These are phyloP conservation scores for Didymella segeticola DNA, from an alignment of 2,329 filamentous ascomycete species.

Conservation along the genomic window DNA sequence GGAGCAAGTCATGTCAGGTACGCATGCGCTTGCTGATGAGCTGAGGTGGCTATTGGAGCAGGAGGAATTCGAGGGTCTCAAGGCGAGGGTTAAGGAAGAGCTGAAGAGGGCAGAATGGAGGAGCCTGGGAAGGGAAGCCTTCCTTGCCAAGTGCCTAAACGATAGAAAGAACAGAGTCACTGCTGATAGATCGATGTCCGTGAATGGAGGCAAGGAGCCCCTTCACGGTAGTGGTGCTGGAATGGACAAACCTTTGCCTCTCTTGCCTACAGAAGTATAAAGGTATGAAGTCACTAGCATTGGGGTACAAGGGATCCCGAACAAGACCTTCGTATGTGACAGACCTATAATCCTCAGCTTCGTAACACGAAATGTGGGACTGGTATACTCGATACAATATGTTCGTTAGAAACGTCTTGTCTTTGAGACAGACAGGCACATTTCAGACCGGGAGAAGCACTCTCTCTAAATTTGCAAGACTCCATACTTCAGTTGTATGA, in stretches of 20 bases:
- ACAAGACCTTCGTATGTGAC: too few species aligned
- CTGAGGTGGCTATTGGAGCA: slow-evolving; percentile 11
- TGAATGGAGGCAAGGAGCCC: background rate
- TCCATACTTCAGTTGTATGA: too few species aligned
- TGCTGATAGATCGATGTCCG: background rate
- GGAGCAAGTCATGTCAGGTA: background rate
- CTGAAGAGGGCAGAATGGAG: slow-evolving; percentile 4
- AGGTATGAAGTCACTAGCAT: background rate
- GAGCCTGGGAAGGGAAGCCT: background rate
- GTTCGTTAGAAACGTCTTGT: too few species aligned
- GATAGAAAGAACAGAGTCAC: background rate
- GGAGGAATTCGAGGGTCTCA: slow-evolving; percentile 2
- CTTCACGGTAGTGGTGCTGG: background rate
- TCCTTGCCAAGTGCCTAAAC: background rate
- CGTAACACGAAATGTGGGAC: too few species aligned
- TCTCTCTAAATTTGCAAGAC: too few species aligned
- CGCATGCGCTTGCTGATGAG: slow-evolving; percentile 6
- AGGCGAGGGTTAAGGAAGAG: slow-evolving; percentile 1
- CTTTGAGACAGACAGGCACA: too few species aligned
- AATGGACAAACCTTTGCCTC: background rate
- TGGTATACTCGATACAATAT: too few species aligned
- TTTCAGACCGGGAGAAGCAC: too few species aligned
- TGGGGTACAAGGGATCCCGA: background rate
- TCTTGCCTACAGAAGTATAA: background rate
- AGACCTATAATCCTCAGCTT: background rate